Evolutionary conservation across 768 basidiomycete species (phyloP).

Genomic region (Pholiota molesta): DNA sequence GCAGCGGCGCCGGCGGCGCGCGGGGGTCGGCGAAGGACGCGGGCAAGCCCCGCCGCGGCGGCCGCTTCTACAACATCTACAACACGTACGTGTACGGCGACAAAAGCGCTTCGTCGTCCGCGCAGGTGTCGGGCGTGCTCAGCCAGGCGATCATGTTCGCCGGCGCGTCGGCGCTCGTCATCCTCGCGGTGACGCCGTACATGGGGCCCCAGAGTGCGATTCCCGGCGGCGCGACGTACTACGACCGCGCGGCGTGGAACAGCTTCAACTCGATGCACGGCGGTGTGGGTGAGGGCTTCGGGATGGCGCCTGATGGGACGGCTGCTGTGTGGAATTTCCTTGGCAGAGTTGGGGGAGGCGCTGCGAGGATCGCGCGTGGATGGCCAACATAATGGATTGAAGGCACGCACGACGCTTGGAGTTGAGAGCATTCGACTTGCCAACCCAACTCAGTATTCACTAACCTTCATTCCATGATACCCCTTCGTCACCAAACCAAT

Average conservation of each 20-base stretch:
- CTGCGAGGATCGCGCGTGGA: constrained; percentile 73
- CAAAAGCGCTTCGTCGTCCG: constrained; percentile 33
- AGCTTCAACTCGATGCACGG: constrained; percentile 76
- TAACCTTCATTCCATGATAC: background rate
- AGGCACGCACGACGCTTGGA: background rate
- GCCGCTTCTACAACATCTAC: constrained; percentile 84
- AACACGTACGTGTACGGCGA: constrained; percentile 69
- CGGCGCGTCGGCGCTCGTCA: constrained; percentile 63
- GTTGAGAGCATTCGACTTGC: background rate
- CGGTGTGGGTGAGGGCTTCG: constrained; percentile 67
- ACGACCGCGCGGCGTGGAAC: constrained; percentile 79
- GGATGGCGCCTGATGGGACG: constrained; percentile 49
- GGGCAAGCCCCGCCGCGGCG: constrained; percentile 33
- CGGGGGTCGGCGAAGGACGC: background rate
- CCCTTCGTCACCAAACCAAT: background rate
- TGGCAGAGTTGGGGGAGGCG: constrained; percentile 73
- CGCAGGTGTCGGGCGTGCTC: constrained; percentile 30
- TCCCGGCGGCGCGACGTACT: constrained; percentile 71
- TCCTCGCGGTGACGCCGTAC: constrained; percentile 64
- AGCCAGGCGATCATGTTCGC: constrained; percentile 59
- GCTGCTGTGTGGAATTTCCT: constrained; percentile 70
- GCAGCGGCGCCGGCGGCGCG: constrained; percentile 11
- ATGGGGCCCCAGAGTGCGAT: constrained; percentile 57
- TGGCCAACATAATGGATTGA: constrained; percentile 62
- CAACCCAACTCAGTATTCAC: background rate